Conservation (phyloP, 176 grass and related monocot genomes). For the Stipa capillata region DNA sequence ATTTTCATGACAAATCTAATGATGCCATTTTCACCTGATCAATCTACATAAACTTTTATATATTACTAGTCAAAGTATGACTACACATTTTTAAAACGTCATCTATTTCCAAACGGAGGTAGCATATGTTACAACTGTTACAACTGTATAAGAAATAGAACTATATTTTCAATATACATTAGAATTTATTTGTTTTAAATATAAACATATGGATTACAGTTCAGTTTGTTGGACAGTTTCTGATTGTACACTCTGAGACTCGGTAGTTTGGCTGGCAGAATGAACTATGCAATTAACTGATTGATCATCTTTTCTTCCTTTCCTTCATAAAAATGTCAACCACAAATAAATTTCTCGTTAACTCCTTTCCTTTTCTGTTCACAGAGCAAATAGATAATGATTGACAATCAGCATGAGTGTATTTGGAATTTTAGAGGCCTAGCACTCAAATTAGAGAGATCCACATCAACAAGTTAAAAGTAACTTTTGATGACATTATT, state of each 20-base stretch:
- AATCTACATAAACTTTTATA: too few relatives aligned
- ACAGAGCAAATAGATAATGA: neutral
- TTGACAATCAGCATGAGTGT: too few relatives aligned
- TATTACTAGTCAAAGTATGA: too few relatives aligned
- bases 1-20: too few relatives aligned
- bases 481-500: neutral
- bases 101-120: too few relatives aligned
- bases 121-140: too few relatives aligned
- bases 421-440: neutral
- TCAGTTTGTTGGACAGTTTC: neutral
- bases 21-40: too few relatives aligned
- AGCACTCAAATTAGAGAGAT: neutral
- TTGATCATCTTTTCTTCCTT: neutral
- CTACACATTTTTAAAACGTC: too few relatives aligned
- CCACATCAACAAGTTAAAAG: neutral
- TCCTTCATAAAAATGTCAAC: neutral
- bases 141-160: too few relatives aligned
- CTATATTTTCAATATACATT: too few relatives aligned
- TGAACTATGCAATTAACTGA: neutral
- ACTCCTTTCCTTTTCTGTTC: neutral
- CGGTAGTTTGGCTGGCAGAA: neutral
- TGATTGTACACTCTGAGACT: neutral
- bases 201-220: too few relatives aligned
- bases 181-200: too few relatives aligned
- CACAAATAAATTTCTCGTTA: neutral